Conservation (phyloP, 2,329 filamentous ascomycete species). For the Paraphaeosphaeria sporulosa region DNA sequence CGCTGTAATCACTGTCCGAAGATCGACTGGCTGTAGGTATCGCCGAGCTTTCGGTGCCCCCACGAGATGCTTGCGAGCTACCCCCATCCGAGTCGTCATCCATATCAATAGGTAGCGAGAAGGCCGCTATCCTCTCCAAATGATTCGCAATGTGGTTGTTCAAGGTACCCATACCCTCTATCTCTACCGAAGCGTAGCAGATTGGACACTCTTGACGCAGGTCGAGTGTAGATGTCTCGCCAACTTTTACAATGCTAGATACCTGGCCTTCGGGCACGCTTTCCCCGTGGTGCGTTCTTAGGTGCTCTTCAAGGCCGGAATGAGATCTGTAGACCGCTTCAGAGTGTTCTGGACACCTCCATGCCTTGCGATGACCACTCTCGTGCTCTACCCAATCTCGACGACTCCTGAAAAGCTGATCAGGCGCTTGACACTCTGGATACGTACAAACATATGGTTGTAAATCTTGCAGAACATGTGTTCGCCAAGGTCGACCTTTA, state of each 20-base stretch:
- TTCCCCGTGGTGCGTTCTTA: conserved; percentile 37
- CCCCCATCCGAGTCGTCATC: conserved; percentile 41
- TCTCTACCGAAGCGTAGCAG: conserved; percentile 34
- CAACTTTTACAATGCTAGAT: conserved; percentile 38
- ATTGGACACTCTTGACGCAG: conserved; percentile 42
- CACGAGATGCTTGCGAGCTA: conserved; percentile 41
- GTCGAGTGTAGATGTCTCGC: conserved; percentile 44
- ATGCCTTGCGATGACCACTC: conserved; percentile 45
- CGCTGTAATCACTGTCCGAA: conserved; percentile 28
- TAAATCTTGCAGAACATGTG: conserved; percentile 47
- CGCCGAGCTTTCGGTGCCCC: conserved; percentile 25
- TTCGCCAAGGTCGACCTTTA: conserved; percentile 42
- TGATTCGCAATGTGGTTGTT: conserved; percentile 49
- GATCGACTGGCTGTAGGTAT: conserved; percentile 14
- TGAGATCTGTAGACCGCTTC: conserved; percentile 36
- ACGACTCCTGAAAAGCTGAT: conserved; percentile 46
- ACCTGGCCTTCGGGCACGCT: conserved; percentile 41
- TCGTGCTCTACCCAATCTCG: conserved; percentile 49
- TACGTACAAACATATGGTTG: conserved; percentile 50
- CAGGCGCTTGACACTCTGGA: conserved; percentile 32
- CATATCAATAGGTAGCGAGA: conserved; percentile 39
- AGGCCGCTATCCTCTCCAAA: conserved; percentile 44
- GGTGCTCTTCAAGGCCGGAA: conserved; percentile 38
- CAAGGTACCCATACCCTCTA: conserved; percentile 34
- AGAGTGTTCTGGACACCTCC: conserved; percentile 47